These are phyloP conservation scores for Ormosia emarginata DNA, from an alignment of 306 rosid species.

Conservation along the genomic window DNA sequence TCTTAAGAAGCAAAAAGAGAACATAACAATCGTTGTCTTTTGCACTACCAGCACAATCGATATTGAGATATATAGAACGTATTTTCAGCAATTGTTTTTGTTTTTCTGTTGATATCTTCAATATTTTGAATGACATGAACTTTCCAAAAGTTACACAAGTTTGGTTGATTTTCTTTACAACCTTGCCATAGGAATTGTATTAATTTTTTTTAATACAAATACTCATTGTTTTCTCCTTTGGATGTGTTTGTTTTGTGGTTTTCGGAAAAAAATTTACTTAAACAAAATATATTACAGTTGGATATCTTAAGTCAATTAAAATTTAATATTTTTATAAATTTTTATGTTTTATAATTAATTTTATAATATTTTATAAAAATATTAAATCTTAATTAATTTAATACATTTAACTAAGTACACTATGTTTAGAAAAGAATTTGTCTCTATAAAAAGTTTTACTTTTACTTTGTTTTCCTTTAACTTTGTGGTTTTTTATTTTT, in stretches of 20 bases:
- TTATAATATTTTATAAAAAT: too few relatives aligned
- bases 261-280: too few relatives aligned
- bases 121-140: slow-evolving; percentile 3
- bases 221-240: neutral
- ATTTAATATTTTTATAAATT: too few relatives aligned
- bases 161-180: neutral
- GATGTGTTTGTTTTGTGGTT: neutral
- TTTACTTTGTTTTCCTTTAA: neutral
- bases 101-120: slow-evolving; percentile 11
- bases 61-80: slow-evolving; percentile 96
- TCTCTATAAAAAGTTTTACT: too few relatives aligned
- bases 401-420: too few relatives aligned
- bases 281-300: too few relatives aligned
- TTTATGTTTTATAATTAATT: too few relatives aligned
- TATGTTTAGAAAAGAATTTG: too few relatives aligned
- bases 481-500: neutral
- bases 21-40: slow-evolving; percentile 78
- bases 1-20: slow-evolving; percentile 87
- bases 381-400: too few relatives aligned
- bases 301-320: too few relatives aligned
- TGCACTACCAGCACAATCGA: slow-evolving; percentile 81
- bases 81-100: neutral
- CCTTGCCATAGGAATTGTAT: neutral
- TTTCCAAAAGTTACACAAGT: neutral
- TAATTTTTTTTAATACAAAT: neutral